Conservation (phyloP, 2,329 filamentous ascomycete species). For the Magnaporthales sp. region DNA sequence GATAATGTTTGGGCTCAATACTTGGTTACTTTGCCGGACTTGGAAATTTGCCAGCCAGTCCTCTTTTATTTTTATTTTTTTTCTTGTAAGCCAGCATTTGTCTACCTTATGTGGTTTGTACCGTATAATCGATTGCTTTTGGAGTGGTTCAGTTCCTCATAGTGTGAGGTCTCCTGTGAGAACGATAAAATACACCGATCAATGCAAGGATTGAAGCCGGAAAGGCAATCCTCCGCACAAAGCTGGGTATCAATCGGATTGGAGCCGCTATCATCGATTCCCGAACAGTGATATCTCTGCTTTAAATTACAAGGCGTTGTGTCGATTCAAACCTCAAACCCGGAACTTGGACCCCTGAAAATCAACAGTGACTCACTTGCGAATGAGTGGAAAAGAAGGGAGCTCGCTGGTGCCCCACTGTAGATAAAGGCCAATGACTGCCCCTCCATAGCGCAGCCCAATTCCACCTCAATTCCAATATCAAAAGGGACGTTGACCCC, state of each 20-base stretch:
- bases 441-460: constrained; percentile 4
- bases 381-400: constrained; percentile 5
- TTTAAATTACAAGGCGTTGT: neutral
- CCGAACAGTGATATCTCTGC: neutral
- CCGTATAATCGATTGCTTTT: neutral
- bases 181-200: neutral
- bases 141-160: neutral
- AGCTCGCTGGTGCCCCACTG: neutral
- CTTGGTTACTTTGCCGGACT: neutral
- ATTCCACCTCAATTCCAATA: neutral
- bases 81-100: neutral
- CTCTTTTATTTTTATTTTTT: neutral
- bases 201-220: neutral
- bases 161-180: neutral
- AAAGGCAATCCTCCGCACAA: neutral
- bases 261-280: neutral
- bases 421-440: constrained; percentile 9
- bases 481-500: neutral
- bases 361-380: constrained; percentile 12
- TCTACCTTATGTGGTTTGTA: neutral
- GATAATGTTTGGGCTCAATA: neutral
- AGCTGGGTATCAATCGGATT: neutral
- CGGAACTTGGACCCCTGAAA: constrained; percentile 10
- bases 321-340: constrained; percentile 10
- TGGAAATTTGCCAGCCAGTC: neutral